Conservation (phyloP, 805 yeast species). For the Kazachstania viticola region DNA sequence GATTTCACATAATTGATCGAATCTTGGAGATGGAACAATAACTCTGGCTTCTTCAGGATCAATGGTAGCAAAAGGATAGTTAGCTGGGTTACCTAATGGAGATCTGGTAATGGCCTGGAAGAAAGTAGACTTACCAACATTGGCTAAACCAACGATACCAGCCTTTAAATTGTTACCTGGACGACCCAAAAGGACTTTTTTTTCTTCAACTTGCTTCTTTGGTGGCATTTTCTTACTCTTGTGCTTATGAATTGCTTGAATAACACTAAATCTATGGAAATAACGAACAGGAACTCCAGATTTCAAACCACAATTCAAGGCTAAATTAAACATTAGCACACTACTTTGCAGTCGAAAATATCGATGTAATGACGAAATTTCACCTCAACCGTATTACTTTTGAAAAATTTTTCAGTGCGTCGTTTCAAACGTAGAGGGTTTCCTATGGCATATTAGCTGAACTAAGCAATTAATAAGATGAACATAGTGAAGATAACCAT, state of each 20-base stretch:
- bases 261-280: too few relatives aligned
- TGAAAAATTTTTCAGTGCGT: too few relatives aligned
- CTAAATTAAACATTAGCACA: too few relatives aligned
- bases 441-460: too few relatives aligned
- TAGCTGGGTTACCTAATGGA: slow-evolving; percentile 63
- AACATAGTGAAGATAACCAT: too few relatives aligned
- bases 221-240: slow-evolving; percentile 23
- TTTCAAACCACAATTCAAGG: not conserved
- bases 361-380: too few relatives aligned
- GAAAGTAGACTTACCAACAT: slow-evolving; percentile 70
- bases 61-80: slow-evolving; percentile 77
- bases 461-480: too few relatives aligned
- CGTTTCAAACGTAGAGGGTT: too few relatives aligned
- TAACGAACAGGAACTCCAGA: not conserved
- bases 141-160: slow-evolving; percentile 76
- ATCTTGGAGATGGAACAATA: slow-evolving; percentile 81
- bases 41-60: slow-evolving; percentile 98
- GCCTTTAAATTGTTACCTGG: slow-evolving; percentile 49
- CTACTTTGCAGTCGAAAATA: too few relatives aligned
- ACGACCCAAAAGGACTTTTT: slow-evolving; percentile 70
- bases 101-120: slow-evolving; percentile 70
- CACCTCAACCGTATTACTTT: too few relatives aligned
- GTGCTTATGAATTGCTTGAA: not conserved
- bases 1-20: slow-evolving; percentile 61
- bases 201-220: slow-evolving; percentile 35